phyloP scores from a whole-genome alignment of 208 protist species.

The Entamoeba dispar region DNA sequence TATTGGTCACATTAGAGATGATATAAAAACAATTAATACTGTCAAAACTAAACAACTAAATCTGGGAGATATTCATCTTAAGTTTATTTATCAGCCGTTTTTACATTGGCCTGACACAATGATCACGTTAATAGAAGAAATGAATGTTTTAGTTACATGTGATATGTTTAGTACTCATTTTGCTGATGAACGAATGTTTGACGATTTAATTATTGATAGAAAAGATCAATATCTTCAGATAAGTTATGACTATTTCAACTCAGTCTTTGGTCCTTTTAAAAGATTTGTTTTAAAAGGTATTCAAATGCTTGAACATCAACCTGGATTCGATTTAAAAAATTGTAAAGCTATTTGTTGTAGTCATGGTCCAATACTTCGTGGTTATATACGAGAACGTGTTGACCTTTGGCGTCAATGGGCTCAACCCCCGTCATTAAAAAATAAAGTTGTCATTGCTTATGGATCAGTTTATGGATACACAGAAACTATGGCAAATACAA shows the following conservation, averaged over 20 bases:
- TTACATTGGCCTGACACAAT: conserved; percentile 16
- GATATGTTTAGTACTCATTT: conserved; percentile 4
- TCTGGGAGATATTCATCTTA: not conserved
- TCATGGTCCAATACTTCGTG: not conserved
- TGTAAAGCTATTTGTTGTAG: not conserved
- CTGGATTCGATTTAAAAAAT: not conserved
- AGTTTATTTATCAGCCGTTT: conserved; percentile 10
- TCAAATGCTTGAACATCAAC: not conserved
- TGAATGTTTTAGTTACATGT: not conserved
- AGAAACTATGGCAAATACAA: not conserved
- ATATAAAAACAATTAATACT: not conserved
- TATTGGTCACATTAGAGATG: not conserved
- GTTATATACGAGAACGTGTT: not conserved
- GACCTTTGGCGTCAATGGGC: not conserved
- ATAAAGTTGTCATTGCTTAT: not conserved
- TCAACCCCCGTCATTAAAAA: not conserved
- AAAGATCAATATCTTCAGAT: not conserved
- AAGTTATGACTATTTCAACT: conserved; percentile 3
- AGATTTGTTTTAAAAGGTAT: not conserved
- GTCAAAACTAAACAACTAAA: not conserved
- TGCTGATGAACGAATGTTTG: not conserved
- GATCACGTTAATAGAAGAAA: conserved; percentile 2
- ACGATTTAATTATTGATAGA: not conserved
- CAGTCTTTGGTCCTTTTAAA: conserved; percentile 4
- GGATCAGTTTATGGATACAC: not conserved